Percentiles rank a stretch among this genome's conserved stretches.
phyloP scores from a whole-genome alignment of 1,139 yeast genomes.

The Lodderomyces parapsilosis region DNA sequence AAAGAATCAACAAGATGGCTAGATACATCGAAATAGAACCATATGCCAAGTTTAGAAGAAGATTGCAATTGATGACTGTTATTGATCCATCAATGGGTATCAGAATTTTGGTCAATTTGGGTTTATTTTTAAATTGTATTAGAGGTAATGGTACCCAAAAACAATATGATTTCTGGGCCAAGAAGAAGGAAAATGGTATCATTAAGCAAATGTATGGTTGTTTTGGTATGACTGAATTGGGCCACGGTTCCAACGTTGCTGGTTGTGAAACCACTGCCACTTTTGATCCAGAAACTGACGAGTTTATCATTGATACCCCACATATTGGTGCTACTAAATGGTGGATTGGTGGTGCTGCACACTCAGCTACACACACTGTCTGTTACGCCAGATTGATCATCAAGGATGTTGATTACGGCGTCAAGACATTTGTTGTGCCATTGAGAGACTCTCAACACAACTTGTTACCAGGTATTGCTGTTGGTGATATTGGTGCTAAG shows the following conservation, averaged over 20 bases:
- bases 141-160: constrained; percentile 53
- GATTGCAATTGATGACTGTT: constrained; percentile 42
- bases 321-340: constrained; percentile 91
- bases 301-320: constrained; percentile 80
- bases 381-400: constrained; percentile 82
- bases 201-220: constrained; percentile 79
- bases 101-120: constrained; percentile 51
- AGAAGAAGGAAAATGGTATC: constrained; percentile 64
- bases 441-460: constrained; percentile 72
- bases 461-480: constrained; percentile 72
- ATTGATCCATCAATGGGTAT: constrained; percentile 52
- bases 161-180: constrained; percentile 71
- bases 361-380: constrained; percentile 81
- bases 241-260: constrained; percentile 93
- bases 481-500: constrained; percentile 91
- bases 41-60: constrained; percentile 32
- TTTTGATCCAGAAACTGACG: constrained; percentile 62
- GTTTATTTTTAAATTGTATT: constrained; percentile 47
- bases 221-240: constrained; percentile 92
- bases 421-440: constrained; percentile 87
- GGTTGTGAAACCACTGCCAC: constrained; percentile 91
- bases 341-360: constrained; percentile 99
- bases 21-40: constrained; percentile 46
- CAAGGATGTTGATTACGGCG: constrained; percentile 83
- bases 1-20: constrained; percentile 42